Percentiles rank a stretch among this genome's conserved stretches.
These are phyloP conservation scores for Paraconiothyrium brasiliense DNA, from an alignment of 2,329 filamentous ascomycete species.

Conservation along the genomic window DNA sequence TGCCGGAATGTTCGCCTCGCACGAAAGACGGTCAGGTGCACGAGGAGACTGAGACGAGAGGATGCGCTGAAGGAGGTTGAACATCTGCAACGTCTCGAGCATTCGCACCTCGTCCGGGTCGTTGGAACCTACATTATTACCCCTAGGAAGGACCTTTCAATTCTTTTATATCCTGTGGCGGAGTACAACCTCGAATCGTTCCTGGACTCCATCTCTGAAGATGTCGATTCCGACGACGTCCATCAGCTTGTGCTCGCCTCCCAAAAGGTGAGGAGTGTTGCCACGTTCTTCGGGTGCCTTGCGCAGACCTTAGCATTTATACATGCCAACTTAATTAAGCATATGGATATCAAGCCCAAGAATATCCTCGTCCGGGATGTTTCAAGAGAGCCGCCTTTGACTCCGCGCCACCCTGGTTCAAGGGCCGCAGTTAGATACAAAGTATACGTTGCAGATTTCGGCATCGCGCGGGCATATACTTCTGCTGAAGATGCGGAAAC, in stretches of 20 bases:
- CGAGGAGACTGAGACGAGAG: not conserved
- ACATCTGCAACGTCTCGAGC: slow-evolving; percentile 27
- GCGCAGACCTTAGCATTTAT: slow-evolving; percentile 22
- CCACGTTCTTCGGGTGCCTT: slow-evolving; percentile 15
- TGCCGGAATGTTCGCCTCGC: slow-evolving; percentile 30
- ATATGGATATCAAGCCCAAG: slow-evolving; percentile 35
- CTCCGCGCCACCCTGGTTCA: too few species aligned
- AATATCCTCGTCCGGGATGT: slow-evolving; percentile 25
- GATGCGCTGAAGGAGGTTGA: slow-evolving; percentile 28
- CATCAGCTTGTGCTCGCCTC: slow-evolving; percentile 1
- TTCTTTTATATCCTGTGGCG: slow-evolving; percentile 33
- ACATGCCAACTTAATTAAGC: slow-evolving; percentile 23
- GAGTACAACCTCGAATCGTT: slow-evolving; percentile 24
- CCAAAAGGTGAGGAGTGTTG: not conserved
- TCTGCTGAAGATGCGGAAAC: too few species aligned
- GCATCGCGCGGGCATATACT: too few species aligned
- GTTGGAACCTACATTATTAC: slow-evolving; percentile 22
- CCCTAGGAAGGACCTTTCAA: slow-evolving; percentile 17
- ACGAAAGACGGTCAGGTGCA: slow-evolving; percentile 30
- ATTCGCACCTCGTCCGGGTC: slow-evolving; percentile 20
- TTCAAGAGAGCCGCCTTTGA: too few species aligned
- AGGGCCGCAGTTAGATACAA: too few species aligned
- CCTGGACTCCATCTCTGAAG: slow-evolving; percentile 14
- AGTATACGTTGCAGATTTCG: too few species aligned
- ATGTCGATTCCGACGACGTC: slow-evolving; percentile 9